Conservation (phyloP, 1,139 yeast species). For the Pichiaceae sp. region DNA sequence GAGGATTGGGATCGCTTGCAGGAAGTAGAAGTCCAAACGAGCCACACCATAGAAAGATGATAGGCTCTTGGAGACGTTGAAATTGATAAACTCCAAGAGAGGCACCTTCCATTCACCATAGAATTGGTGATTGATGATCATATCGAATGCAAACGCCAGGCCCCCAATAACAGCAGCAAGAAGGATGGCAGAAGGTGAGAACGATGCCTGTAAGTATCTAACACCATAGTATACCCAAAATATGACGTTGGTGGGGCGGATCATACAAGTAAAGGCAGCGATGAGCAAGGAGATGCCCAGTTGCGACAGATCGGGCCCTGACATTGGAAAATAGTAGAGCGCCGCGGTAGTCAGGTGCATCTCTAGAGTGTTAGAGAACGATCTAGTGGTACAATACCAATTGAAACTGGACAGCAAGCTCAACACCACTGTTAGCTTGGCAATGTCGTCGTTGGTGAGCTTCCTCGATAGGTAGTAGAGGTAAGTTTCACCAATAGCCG, state of each 20-base stretch:
- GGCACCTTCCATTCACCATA: conserved; percentile 59
- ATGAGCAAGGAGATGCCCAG: conserved; percentile 27
- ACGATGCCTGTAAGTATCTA: conserved; percentile 18
- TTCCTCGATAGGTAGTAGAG: conserved; percentile 40
- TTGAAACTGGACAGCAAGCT: conserved; percentile 73
- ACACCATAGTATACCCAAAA: conserved; percentile 64
- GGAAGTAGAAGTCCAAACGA: conserved; percentile 77
- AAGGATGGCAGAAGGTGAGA: conserved; percentile 9
- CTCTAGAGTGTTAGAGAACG: conserved; percentile 83
- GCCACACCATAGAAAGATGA: conserved; percentile 82
- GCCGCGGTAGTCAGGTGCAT: conserved; percentile 65
- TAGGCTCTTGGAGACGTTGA: conserved; percentile 65
- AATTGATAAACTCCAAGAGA: conserved; percentile 56
- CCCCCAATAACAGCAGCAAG: conserved; percentile 19
- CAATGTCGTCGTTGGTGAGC: conserved; percentile 31
- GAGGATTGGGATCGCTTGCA: conserved; percentile 76
- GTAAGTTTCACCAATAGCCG: conserved; percentile 64
- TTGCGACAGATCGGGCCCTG: conserved; percentile 13
- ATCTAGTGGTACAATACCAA: conserved; percentile 72
- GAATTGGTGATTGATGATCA: conserved; percentile 48
- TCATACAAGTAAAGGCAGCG: conserved; percentile 52
- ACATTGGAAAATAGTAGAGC: conserved; percentile 62
- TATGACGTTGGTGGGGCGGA: conserved; percentile 77
- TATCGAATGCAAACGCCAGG: conserved; percentile 28
- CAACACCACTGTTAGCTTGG: conserved; percentile 38